Evolutionary conservation across 2,329 filamentous ascomycete genomes (phyloP), one percentile per base, ranked within the genome.

Genomic region (Monilinia polystroma): DNA sequence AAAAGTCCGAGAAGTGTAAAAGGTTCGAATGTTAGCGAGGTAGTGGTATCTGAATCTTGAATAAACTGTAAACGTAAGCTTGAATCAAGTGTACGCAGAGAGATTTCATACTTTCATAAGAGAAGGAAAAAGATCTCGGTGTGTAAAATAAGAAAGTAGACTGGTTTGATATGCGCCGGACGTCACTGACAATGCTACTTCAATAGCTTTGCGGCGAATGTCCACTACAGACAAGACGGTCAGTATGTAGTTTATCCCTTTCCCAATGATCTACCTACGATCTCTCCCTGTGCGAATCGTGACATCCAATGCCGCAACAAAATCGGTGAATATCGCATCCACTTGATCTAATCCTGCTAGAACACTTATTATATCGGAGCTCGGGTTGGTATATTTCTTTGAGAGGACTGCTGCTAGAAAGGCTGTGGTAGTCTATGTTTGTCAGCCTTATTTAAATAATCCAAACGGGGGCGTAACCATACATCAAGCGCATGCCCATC

Each of bases 81-180:
- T 38, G 52, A 23, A 45, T 26, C 4, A 1, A n/a, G 47, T 58
- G 47, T 3, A 4, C 29, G 16, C 10, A 35, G 35, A 10, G n/a
- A 54, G 10, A 38, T 29, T 2, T 43, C 80, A 66, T 77, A 95
- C 92, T 87, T 96, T 97, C 87, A 97, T 97, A 64, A 98, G 84
- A 11, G 93, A 89, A 26, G 94, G 94, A 75, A 99, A 99, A 47
- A 98, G 83, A 76, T 99, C 95, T 72, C 92, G 85, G 75, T 98
- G 93, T 52, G 95, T 95, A 75, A 99, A 92, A 78, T 98, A 99
- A 1, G 93, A 96, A 65, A 97, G 84, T 29, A 99, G 83, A 58
- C 92, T 95, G 4, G 95, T 98, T 79, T 96, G 93, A 77, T 97
- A 98, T 66, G 93, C 93, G n/a, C 94, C 93, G 12, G 93, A 92